Percentiles rank a stretch among this genome's conserved stretches.
These are phyloP conservation scores for Sicyos baderoa DNA, from an alignment of 306 rosid species.

Conservation along the genomic window DNA sequence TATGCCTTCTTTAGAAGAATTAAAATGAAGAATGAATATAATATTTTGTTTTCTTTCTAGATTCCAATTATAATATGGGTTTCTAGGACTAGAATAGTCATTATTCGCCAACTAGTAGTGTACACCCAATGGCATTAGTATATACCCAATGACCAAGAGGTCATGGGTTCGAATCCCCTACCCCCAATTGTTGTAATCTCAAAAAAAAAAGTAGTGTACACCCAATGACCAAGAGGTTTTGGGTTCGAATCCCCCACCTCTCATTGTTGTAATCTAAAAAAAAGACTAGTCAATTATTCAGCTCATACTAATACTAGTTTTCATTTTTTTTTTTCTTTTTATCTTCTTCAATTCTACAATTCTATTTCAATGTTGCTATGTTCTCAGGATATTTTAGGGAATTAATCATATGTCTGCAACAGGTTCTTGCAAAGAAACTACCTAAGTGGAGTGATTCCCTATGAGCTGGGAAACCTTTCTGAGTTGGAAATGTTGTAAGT, in stretches of 20 bases:
- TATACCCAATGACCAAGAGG: too few species aligned
- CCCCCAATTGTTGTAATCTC: too few species aligned
- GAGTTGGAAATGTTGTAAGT: slow-evolving; percentile 74
- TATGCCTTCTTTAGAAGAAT: background rate
- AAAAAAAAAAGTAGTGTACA: too few species aligned
- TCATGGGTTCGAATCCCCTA: too few species aligned
- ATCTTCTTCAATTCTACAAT: background rate
- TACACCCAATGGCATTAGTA: too few species aligned
- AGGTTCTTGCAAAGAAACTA: slow-evolving; percentile 94
- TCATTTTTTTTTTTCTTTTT: background rate
- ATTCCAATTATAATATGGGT: background rate
- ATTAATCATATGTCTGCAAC: slow-evolving; percentile 29
- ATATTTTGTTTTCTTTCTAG: background rate
- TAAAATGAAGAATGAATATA: background rate
- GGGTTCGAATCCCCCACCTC: too few species aligned
- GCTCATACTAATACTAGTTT: background rate
- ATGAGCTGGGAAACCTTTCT: slow-evolving; percentile 72
- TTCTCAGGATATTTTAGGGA: slow-evolving; percentile 10
- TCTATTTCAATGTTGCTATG: slow-evolving; percentile 9
- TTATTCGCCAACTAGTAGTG: too few species aligned
- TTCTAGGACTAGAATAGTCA: background rate
- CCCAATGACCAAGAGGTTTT: too few species aligned
- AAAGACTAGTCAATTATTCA: background rate
- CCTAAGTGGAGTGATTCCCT: slow-evolving; percentile 72
- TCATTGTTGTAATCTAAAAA: too few species aligned